A percentile compares a stretch with the other conserved stretches of the same genome.
phyloP scores from a whole-genome alignment of 2,329 filamentous ascomycete species.

The Aschersonia sp. region DNA sequence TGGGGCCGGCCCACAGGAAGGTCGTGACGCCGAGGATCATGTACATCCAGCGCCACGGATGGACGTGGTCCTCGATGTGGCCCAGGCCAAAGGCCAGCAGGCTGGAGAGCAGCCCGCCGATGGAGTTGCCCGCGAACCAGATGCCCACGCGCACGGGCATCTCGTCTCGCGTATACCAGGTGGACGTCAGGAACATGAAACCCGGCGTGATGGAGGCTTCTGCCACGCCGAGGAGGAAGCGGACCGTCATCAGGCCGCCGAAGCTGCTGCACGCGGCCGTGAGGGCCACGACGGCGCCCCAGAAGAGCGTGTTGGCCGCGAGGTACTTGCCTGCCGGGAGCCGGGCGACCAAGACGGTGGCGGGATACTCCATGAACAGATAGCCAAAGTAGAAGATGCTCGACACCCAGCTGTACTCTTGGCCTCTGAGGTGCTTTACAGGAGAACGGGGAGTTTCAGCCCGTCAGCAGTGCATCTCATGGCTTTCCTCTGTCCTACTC shows the following conservation, averaged over 20 bases:
- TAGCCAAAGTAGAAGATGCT: slow-evolving; percentile 27
- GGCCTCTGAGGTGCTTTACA: slow-evolving; percentile 6
- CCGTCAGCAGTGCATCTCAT: too few species aligned
- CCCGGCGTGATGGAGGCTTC: slow-evolving; percentile 39
- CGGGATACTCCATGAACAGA: slow-evolving; percentile 33
- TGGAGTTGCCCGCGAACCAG: slow-evolving; percentile 39
- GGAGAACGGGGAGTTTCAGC: too few species aligned
- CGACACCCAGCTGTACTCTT: slow-evolving; percentile 3
- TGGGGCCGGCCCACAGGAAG: slow-evolving; percentile 32
- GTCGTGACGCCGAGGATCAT: slow-evolving; percentile 37
- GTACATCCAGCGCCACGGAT: slow-evolving; percentile 44
- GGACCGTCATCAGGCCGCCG: slow-evolving; percentile 19
- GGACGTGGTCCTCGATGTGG: slow-evolving; percentile 30
- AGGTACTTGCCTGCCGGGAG: slow-evolving; percentile 32
- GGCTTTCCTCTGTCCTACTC: too few species aligned
- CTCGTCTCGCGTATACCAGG: slow-evolving; percentile 30
- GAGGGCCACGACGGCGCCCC: slow-evolving; percentile 28
- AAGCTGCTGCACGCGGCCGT: slow-evolving; percentile 30
- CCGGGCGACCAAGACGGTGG: slow-evolving; percentile 29
- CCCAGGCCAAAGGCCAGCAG: slow-evolving; percentile 41
- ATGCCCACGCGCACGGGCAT: slow-evolving; percentile 38
- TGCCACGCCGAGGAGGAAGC: slow-evolving; percentile 37
- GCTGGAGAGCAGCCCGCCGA: slow-evolving; percentile 31
- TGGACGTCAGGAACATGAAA: slow-evolving; percentile 37
- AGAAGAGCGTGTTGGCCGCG: slow-evolving; percentile 28